phyloP scores from a whole-genome alignment of 257 asterid species.

The Apocynum venetum region DNA sequence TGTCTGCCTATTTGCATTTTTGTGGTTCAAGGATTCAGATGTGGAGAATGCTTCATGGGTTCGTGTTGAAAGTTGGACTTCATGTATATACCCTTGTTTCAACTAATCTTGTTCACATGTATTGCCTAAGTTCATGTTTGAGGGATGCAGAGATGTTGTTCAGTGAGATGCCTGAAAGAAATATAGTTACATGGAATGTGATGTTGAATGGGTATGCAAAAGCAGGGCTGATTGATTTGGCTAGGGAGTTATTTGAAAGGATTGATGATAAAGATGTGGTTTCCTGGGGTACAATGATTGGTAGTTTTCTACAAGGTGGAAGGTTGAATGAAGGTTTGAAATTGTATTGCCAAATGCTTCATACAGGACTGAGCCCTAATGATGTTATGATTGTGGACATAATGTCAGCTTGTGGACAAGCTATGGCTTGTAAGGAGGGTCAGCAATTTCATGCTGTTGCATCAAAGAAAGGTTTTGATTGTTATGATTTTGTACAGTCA shows the following conservation, averaged over 20 bases:
- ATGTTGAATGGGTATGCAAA: constrained; percentile 87
- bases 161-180: constrained; percentile 49
- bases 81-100: constrained; percentile 45
- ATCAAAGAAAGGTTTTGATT: constrained; percentile 46
- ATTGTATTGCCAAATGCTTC: constrained; percentile 54
- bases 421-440: constrained; percentile 46
- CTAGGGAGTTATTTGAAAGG: constrained; percentile 52
- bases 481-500: constrained; percentile 61
- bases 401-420: constrained; percentile 63
- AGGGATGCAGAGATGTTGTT: constrained; percentile 50
- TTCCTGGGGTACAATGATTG: constrained; percentile 89
- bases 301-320: constrained; percentile 59
- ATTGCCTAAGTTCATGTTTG: constrained; percentile 37
- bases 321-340: constrained; percentile 56
- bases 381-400: constrained; percentile 84
- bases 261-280: constrained; percentile 64
- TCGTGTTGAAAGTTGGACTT: constrained; percentile 72
- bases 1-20: constrained; percentile 50
- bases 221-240: constrained; percentile 49
- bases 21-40: constrained; percentile 24
- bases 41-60: constrained; percentile 58
- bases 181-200: constrained; percentile 80
- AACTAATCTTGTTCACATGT: constrained; percentile 70
- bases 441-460: constrained; percentile 63
- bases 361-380: constrained; percentile 51